Conservation (phyloP, 2,329 filamentous ascomycete species). For the Simplicillium aogashimaense region DNA sequence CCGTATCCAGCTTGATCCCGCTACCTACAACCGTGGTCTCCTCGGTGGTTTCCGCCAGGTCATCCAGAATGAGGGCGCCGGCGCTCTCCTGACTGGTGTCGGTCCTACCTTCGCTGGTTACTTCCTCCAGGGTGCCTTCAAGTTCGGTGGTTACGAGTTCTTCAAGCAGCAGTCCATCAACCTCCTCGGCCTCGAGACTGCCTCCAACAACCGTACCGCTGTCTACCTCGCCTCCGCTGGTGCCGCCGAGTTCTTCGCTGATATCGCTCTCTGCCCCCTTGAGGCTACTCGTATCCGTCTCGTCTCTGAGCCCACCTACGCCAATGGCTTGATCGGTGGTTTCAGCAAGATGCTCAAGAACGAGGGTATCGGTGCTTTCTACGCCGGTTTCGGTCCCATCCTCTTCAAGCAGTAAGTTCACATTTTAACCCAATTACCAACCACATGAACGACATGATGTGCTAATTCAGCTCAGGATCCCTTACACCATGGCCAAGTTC, state of each 20-base stretch:
- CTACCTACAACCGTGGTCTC: slow-evolving; percentile 72
- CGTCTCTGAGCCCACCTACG: slow-evolving; percentile 71
- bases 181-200: slow-evolving; percentile 60
- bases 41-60: slow-evolving; percentile 74
- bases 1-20: slow-evolving; percentile 76
- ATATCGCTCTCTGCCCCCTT: slow-evolving; percentile 72
- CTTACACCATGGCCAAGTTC: slow-evolving; percentile 94
- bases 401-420: slow-evolving; percentile 43
- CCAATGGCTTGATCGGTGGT: slow-evolving; percentile 60
- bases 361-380: slow-evolving; percentile 72
- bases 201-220: slow-evolving; percentile 60
- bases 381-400: slow-evolving; percentile 74
- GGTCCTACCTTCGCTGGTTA: slow-evolving; percentile 74
- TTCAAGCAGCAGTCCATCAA: slow-evolving; percentile 83
- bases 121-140: slow-evolving; percentile 81
- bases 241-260: slow-evolving; percentile 51
- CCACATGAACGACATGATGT: not conserved
- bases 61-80: slow-evolving; percentile 66
- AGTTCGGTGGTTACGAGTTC: slow-evolving; percentile 83
- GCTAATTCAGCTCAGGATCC: slow-evolving; percentile 46
- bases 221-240: slow-evolving; percentile 62
- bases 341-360: slow-evolving; percentile 66
- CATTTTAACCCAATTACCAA: no score
- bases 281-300: slow-evolving; percentile 83
- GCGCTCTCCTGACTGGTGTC: slow-evolving; percentile 69